Base-by-base conservation (phyloP, 192 early-diverging fungal species). In the Backusella liffmaniae region DNA sequence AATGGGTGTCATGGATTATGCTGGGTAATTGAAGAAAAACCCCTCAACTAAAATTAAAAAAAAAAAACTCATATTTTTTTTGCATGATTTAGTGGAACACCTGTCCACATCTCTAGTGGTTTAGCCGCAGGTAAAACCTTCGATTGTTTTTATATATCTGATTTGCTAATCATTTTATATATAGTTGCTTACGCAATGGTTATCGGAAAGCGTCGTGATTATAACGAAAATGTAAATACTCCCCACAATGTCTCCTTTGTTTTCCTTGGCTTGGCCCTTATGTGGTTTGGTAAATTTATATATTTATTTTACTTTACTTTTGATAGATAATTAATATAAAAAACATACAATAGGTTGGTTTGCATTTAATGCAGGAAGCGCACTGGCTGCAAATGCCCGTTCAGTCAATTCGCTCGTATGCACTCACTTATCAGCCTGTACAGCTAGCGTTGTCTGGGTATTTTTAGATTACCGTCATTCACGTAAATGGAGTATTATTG, bases 281-380 rank as follows among this genome's bases (percentile, higher is more conserved):
- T 97, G 66, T 96, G 95, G 91, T 96, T 97, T 78, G 96, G 94
- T 67, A 96, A 92, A 92, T 91, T 89, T 39, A 84, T 94, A 94
- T 79, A 59, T 36, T 62, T 9, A 73, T 10, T 15, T 2, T 26
- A 4, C 26, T 35, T 67, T 35, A 34, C 13, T 44, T 18, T 44
- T 44, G 42, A 39, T 34, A 67, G 23, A 26, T 26, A 62, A 62
- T 32, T 18, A 18, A 35, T 32, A 32, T 29, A 32, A 66, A 32
- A 29, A 67, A 30, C 3, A 15, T 12, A 36, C 4, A 67, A 67
- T 67, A 75, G 95, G 96, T 41, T 97, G 95, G 94, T 92, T 93
- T 65, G 94, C 92, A 0, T 97, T 96, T 83, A 97, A 97, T 81
- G 94, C 91, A 21, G 95, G 94, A 36, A 88, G 84, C n/a, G 93